Percentiles rank a stretch among this genome's conserved stretches.
phyloP scores from a whole-genome alignment of 2,329 filamentous ascomycete species.

The Tolypocladium paradoxum region DNA sequence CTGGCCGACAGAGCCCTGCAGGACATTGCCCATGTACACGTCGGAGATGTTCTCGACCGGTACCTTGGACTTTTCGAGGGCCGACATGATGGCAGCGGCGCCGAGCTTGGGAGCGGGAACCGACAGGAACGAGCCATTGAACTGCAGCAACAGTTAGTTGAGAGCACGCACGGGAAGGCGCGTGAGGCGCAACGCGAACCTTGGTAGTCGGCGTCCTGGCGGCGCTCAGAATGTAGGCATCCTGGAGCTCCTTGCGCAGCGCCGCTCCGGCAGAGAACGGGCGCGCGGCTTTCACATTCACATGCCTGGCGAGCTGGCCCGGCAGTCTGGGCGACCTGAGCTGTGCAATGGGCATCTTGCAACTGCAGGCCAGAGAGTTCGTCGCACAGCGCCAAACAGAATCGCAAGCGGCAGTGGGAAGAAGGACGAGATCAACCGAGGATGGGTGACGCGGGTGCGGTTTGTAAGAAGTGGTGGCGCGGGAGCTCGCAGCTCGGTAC shows the following conservation, averaged over 20 bases:
- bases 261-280: slow-evolving; percentile 34
- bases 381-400: background rate
- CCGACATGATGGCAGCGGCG: slow-evolving; percentile 83
- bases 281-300: slow-evolving; percentile 29
- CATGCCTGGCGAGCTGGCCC: slow-evolving; percentile 26
- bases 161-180: background rate
- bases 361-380: background rate
- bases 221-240: slow-evolving; percentile 89
- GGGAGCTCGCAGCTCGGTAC: slow-evolving; percentile 17
- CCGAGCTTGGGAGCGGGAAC: slow-evolving; percentile 82
- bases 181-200: slow-evolving; percentile 32
- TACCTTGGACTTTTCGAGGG: slow-evolving; percentile 74
- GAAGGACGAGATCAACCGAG: background rate
- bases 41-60: slow-evolving; percentile 73
- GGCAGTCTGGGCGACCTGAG: slow-evolving; percentile 22
- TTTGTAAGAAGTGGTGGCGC: slow-evolving; percentile 2
- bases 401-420: background rate
- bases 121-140: slow-evolving; percentile 82
- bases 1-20: slow-evolving; percentile 76
- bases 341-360: slow-evolving; percentile 20
- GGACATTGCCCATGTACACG: slow-evolving; percentile 96
- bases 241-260: slow-evolving; percentile 60
- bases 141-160: slow-evolving; percentile 38
- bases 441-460: background rate
- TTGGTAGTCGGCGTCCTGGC: slow-evolving; percentile 84